These are phyloP conservation scores for Furcasterigmium furcatum DNA, from an alignment of 2,329 filamentous ascomycete genomes.

Conservation along the genomic window DNA sequence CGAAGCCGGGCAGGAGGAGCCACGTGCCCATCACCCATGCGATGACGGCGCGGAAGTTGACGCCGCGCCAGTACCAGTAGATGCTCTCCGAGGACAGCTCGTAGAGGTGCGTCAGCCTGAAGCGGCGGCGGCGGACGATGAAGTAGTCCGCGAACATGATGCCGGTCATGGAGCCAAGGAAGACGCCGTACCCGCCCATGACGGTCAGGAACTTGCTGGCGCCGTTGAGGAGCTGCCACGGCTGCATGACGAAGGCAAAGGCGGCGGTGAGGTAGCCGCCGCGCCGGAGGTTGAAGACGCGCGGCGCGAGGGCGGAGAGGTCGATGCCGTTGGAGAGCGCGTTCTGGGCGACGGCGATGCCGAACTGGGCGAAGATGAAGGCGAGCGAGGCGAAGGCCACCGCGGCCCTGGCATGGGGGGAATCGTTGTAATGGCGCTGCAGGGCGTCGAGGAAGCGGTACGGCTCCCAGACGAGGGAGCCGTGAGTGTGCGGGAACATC, in stretches of 20 bases:
- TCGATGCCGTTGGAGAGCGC: slow-evolving; percentile 19
- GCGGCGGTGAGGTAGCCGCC: slow-evolving; percentile 14
- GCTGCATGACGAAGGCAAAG: slow-evolving; percentile 17
- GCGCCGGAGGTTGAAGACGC: slow-evolving; percentile 11
- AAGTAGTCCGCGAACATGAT: slow-evolving; percentile 31
- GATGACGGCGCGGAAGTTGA: slow-evolving; percentile 15
- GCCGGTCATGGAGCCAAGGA: slow-evolving; percentile 30
- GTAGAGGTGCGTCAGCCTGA: slow-evolving; percentile 32
- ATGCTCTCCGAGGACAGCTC: slow-evolving; percentile 10
- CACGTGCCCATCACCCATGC: slow-evolving; percentile 15
- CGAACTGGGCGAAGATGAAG: slow-evolving; percentile 15
- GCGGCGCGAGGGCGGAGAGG: slow-evolving; percentile 22
- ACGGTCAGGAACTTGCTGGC: slow-evolving; percentile 22
- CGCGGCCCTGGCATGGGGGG: slow-evolving; percentile 9
- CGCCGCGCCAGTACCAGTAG: slow-evolving; percentile 18
- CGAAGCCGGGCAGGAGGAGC: slow-evolving; percentile 17
- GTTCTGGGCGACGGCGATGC: slow-evolving; percentile 15
- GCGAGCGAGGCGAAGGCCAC: slow-evolving; percentile 16
- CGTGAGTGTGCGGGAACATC: slow-evolving; percentile 17
- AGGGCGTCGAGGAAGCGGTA: slow-evolving; percentile 20
- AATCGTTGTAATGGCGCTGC: slow-evolving; percentile 9
- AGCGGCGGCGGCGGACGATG: slow-evolving; percentile 24
- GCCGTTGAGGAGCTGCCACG: slow-evolving; percentile 16
- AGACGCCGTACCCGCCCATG: slow-evolving; percentile 25
- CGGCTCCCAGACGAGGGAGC: slow-evolving; percentile 21